Evolutionary conservation across 768 basidiomycete genomes (phyloP).

Genomic region (Mycena pura): DNA sequence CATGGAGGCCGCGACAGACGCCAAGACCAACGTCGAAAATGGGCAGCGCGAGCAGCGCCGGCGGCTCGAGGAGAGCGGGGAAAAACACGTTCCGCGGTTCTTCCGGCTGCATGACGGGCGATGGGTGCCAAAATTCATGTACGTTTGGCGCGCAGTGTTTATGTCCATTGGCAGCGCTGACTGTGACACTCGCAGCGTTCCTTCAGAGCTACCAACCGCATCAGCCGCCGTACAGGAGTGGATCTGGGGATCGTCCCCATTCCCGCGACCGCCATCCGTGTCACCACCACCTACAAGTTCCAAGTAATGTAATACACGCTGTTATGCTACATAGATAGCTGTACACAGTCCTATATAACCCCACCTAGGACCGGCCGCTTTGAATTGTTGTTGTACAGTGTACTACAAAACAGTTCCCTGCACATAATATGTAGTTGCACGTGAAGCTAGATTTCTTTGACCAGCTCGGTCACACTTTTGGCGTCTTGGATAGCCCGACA

Average conservation of each 20-base stretch:
- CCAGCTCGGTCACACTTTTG: slow-evolving; percentile 7
- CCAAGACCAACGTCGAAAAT: slow-evolving; percentile 91
- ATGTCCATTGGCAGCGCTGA: slow-evolving; percentile 6
- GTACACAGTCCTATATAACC: slow-evolving; percentile 17
- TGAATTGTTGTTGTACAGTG: slow-evolving; percentile 12
- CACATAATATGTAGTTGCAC: background rate
- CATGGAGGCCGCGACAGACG: slow-evolving; percentile 92
- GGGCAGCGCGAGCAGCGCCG: slow-evolving; percentile 84
- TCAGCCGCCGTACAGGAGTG: slow-evolving; percentile 72
- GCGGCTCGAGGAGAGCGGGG: slow-evolving; percentile 75
- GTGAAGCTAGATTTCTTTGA: background rate
- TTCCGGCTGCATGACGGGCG: slow-evolving; percentile 79
- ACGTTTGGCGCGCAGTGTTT: slow-evolving; percentile 37
- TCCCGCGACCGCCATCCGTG: slow-evolving; percentile 30
- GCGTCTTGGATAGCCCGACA: slow-evolving; percentile 16
- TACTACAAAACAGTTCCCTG: background rate
- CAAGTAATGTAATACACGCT: slow-evolving; percentile 25
- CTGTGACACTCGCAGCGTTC: slow-evolving; percentile 56
- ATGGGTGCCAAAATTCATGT: slow-evolving; percentile 85
- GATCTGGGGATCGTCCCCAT: slow-evolving; percentile 64
- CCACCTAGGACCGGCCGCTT: slow-evolving; percentile 8
- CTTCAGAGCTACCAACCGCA: slow-evolving; percentile 72
- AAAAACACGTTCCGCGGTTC: slow-evolving; percentile 75
- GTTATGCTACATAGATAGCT: slow-evolving; percentile 24
- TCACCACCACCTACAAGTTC: slow-evolving; percentile 7